These are phyloP conservation scores for Prunus mume DNA, from an alignment of 306 rosid genomes.

Conservation along the genomic window DNA sequence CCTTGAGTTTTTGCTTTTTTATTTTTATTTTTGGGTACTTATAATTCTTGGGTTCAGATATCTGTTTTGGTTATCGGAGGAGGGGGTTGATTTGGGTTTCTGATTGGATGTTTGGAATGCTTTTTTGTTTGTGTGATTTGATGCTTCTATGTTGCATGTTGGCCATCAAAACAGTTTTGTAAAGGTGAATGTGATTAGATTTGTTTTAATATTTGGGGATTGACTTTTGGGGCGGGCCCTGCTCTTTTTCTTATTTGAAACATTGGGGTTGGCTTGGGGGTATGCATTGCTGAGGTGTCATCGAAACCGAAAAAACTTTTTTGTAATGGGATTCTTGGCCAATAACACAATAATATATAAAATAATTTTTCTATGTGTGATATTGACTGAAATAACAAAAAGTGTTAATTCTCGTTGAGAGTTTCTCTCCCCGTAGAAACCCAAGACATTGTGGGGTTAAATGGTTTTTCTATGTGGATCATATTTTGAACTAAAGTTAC, in stretches of 20 bases:
- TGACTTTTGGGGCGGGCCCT: slow-evolving; percentile 41
- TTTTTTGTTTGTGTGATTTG: slow-evolving; percentile 52
- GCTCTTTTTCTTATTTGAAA: slow-evolving; percentile 20
- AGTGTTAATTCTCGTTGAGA: too few species aligned
- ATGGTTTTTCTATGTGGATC: too few species aligned
- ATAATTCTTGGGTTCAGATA: slow-evolving; percentile 6
- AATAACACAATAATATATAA: too few species aligned
- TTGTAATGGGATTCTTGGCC: rapidly evolving
- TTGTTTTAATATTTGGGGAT: slow-evolving; percentile 55
- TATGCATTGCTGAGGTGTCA: neutral
- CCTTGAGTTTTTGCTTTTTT: neutral
- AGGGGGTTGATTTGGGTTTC: too few species aligned
- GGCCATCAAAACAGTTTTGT: slow-evolving; percentile 47
- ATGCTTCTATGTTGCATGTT: slow-evolving; percentile 46
- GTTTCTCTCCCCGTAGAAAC: too few species aligned
- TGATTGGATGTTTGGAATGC: slow-evolving; percentile 34
- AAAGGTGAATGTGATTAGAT: slow-evolving; percentile 45
- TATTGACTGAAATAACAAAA: too few species aligned
- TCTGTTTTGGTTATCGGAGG: slow-evolving; percentile 3
- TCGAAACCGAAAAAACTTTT: too few species aligned
- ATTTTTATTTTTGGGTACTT: neutral
- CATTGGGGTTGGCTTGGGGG: slow-evolving; percentile 22
- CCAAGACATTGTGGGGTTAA: neutral
- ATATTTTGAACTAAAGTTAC: too few species aligned
- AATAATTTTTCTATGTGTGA: too few species aligned